A percentile compares a stretch with the other conserved stretches of the same genome.
These are phyloP conservation scores for Geotrichum siamense DNA, from an alignment of 1,139 yeast species.

Conservation along the genomic window DNA sequence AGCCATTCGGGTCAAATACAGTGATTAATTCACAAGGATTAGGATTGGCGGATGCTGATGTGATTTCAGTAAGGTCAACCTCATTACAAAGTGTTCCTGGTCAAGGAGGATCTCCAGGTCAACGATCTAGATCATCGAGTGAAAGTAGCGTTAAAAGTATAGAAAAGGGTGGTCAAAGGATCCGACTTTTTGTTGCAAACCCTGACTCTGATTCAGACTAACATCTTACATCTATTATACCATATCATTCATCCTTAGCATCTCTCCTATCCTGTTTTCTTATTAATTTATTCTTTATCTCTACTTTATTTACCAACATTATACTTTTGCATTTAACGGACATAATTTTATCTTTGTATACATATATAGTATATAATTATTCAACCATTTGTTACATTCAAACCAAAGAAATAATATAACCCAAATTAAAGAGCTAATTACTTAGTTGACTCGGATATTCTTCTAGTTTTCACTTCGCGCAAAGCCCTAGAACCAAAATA, in stretches of 20 bases:
- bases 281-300: no score
- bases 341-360: no score
- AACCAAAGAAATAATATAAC: no score
- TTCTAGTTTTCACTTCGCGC: slow-evolving; percentile 29
- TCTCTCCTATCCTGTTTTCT: neutral
- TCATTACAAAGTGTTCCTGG: neutral
- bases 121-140: slow-evolving; percentile 5
- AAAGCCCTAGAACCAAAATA: slow-evolving; percentile 65
- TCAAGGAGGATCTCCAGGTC: neutral
- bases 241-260: neutral
- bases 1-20: slow-evolving; percentile 53
- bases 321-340: no score
- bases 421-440: no score
- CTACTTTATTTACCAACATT: no score
- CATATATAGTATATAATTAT: no score
- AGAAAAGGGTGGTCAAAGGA: slow-evolving; percentile 38
- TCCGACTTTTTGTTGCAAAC: slow-evolving; percentile 58
- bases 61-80: neutral
- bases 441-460: slow-evolving; percentile 19
- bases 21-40: neutral
- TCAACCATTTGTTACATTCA: no score
- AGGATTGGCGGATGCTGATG: neutral
- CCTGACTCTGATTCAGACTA: slow-evolving; percentile 43
- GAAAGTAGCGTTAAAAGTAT: slow-evolving; percentile 29
- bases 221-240: slow-evolving; percentile 1